Evolutionary conservation across 306 rosid genomes (phyloP).

Genomic region (Cajanus cajan): DNA sequence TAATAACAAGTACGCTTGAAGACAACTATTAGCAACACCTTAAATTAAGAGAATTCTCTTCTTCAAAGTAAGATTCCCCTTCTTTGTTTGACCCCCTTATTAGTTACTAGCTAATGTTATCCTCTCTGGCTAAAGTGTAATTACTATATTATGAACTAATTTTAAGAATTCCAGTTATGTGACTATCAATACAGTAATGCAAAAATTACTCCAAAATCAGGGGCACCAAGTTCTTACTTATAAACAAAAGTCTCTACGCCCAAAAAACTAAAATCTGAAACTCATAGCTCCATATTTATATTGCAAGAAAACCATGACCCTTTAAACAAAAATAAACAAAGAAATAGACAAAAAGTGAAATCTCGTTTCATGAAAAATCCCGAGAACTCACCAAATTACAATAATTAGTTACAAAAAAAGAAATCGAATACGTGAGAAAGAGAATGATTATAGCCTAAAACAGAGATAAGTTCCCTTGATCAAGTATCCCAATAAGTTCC

Average conservation of each 20-base stretch:
- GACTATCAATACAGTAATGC: background rate
- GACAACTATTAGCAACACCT: too few relatives aligned
- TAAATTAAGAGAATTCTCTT: too few relatives aligned
- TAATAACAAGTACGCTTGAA: too few relatives aligned
- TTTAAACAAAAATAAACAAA: background rate
- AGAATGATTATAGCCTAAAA: too few relatives aligned
- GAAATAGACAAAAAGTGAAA: background rate
- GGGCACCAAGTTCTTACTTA: background rate
- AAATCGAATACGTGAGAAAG: too few relatives aligned
- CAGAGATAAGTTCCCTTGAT: too few relatives aligned
- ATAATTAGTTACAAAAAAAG: conserved; percentile 32
- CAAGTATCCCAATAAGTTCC: too few relatives aligned
- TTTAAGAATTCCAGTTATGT: background rate
- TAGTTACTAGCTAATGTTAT: background rate
- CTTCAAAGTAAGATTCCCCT: background rate
- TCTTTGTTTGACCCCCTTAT: background rate
- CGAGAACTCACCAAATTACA: conserved; percentile 25
- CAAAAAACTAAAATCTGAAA: background rate
- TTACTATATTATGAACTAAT: background rate
- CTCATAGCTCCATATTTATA: background rate
- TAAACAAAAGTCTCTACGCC: too few relatives aligned
- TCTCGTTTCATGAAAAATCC: conserved; percentile 1
- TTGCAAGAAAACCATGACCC: background rate
- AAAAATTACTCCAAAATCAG: background rate
- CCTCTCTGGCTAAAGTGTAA: background rate